Conservation (phyloP, 495 filamentous ascomycete genomes). For the Penicillium arizonense region DNA sequence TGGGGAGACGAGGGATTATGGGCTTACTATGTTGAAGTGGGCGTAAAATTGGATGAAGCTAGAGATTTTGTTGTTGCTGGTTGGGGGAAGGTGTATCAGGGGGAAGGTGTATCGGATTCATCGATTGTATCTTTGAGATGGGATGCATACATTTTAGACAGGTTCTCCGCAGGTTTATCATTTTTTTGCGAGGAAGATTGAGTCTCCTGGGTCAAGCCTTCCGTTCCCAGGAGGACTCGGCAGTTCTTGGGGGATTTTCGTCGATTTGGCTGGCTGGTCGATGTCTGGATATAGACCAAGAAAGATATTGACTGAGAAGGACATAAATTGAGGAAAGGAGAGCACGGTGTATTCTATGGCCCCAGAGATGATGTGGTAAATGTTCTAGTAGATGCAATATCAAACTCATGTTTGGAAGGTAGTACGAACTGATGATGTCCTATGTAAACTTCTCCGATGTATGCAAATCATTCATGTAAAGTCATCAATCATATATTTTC, state of each 20-base stretch:
- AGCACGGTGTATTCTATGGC: no score
- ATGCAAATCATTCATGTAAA: neutral
- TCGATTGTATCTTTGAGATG: conserved; percentile 14
- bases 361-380: no score
- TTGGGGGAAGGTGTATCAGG: conserved; percentile 11
- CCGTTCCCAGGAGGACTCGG: neutral
- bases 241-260: conserved; percentile 12
- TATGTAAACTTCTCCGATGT: neutral
- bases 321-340: no score
- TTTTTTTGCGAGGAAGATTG: conserved; percentile 9
- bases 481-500: conserved; percentile 11
- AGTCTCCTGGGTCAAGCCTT: conserved; percentile 11
- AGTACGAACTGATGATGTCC: neutral
- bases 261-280: no score
- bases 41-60: conserved; percentile 9
- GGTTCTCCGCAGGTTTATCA: conserved; percentile 16
- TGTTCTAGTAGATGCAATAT: no score
- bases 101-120: conserved; percentile 17
- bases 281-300: no score
- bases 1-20: conserved; percentile 12
- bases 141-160: conserved; percentile 10
- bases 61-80: conserved; percentile 13
- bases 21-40: conserved; percentile 19
- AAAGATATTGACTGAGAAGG: no score
- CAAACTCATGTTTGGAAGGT: neutral